Conservation (phyloP, 2,329 filamentous ascomycete species). For the Curvularia sp. region DNA sequence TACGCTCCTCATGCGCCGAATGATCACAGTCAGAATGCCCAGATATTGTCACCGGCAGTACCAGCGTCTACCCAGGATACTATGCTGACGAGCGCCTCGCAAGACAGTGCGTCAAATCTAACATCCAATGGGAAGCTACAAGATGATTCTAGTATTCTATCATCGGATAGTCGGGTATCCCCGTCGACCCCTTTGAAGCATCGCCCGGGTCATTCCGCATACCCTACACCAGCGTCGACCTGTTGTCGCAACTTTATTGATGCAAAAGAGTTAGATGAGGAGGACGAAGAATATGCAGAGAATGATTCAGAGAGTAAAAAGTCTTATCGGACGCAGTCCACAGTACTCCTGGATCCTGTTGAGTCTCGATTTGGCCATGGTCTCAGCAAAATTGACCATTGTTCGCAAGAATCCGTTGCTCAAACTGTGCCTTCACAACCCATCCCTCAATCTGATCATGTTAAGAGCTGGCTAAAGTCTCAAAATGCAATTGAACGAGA, state of each 20-base stretch:
- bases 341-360: background rate
- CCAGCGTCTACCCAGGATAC: constrained; percentile 7
- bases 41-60: background rate
- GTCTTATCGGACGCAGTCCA: background rate
- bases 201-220: background rate
- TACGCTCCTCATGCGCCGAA: background rate
- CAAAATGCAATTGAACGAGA: background rate
- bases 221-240: background rate
- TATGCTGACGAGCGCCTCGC: background rate
- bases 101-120: background rate
- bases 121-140: background rate
- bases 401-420: background rate
- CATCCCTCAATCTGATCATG: background rate
- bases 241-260: too few species aligned
- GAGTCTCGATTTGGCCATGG: background rate
- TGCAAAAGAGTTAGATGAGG: background rate
- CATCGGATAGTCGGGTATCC: background rate
- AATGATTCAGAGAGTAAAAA: background rate
- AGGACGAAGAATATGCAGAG: background rate
- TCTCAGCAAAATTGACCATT: background rate
- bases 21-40: background rate
- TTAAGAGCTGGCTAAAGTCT: constrained; percentile 1
- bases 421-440: background rate
- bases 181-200: background rate
- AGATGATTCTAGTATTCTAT: background rate